These are phyloP conservation scores for Blastobotrys elegans DNA, from an alignment of 1,139 yeast genomes.

Conservation along the genomic window DNA sequence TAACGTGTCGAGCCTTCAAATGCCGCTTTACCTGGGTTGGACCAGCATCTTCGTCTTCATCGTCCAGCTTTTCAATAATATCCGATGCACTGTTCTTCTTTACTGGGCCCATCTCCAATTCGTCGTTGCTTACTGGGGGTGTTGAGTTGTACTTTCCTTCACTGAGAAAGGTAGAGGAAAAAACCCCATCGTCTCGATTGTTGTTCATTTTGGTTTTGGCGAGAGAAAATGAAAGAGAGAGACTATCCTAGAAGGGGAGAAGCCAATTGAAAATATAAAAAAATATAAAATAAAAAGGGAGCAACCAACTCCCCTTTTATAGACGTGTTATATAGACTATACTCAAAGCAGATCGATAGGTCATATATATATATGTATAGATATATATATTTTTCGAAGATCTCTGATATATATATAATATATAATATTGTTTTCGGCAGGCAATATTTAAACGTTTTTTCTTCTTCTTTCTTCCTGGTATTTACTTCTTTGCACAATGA, in stretches of 20 bases:
- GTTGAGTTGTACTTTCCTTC: neutral
- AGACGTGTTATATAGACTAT: no score
- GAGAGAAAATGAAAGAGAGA: neutral
- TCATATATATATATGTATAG: no score
- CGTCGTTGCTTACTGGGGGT: neutral
- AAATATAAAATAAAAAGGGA: no score
- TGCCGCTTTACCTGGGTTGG: slow-evolving; percentile 40
- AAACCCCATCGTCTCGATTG: neutral
- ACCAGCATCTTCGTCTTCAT: slow-evolving; percentile 28
- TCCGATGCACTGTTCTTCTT: slow-evolving; percentile 5
- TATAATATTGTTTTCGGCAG: no score
- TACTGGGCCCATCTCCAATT: neutral
- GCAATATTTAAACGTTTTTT: no score
- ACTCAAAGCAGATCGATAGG: no score
- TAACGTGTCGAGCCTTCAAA: slow-evolving; percentile 59
- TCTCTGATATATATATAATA: no score
- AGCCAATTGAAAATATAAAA: no score
- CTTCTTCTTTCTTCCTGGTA: no score
- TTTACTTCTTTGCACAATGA: no score
- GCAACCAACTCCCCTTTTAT: neutral
- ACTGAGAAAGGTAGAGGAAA: neutral
- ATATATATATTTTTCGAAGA: no score
- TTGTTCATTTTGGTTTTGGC: neutral
- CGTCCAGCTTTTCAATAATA: slow-evolving; percentile 5
- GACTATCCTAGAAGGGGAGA: neutral